Percentiles rank a stretch among this genome's conserved stretches.
phyloP scores from a whole-genome alignment of 1,139 yeast genomes.

The Debaryomyces singareniensis region DNA sequence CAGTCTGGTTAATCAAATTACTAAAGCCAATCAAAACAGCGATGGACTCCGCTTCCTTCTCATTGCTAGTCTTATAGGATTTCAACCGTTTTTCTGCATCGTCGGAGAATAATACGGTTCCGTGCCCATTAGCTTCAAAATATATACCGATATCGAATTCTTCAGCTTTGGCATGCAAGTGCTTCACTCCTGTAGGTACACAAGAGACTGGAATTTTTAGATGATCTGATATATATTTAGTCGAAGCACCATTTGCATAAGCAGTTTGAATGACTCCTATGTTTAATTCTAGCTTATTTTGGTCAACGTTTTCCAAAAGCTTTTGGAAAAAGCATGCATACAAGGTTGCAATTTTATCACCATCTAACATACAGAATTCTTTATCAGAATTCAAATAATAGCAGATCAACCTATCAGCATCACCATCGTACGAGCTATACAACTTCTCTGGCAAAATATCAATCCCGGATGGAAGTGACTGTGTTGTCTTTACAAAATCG shows the following conservation, averaged over 20 bases:
- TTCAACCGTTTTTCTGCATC: conserved; percentile 39
- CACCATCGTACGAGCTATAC: conserved; percentile 91
- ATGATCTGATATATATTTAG: conserved; percentile 56
- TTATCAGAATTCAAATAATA: conserved; percentile 51
- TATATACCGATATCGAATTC: conserved; percentile 86
- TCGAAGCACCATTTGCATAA: conserved; percentile 92
- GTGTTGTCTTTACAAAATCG: conserved; percentile 88
- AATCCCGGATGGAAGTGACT: conserved; percentile 64
- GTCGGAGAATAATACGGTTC: conserved; percentile 80
- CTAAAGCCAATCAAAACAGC: conserved; percentile 51
- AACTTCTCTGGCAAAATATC: conserved; percentile 36
- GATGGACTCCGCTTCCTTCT: conserved; percentile 35
- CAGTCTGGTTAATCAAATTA: conserved; percentile 85
- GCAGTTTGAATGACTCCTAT: conserved; percentile 97
- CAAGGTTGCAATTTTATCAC: conserved; percentile 87
- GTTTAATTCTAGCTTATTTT: conserved; percentile 32
- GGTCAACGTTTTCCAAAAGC: conserved; percentile 35
- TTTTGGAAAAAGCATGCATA: conserved; percentile 64
- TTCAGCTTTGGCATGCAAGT: conserved; percentile 83
- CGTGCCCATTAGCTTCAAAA: conserved; percentile 99
- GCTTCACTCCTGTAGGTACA: conserved; percentile 95
- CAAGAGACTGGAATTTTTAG: conserved; percentile 77
- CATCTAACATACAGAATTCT: conserved; percentile 72
- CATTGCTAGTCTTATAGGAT: conserved; percentile 15
- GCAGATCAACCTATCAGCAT: conserved; percentile 91